Evolutionary conservation across 495 filamentous ascomycete genomes (phyloP).

Genomic region (Penicillium angulare): DNA sequence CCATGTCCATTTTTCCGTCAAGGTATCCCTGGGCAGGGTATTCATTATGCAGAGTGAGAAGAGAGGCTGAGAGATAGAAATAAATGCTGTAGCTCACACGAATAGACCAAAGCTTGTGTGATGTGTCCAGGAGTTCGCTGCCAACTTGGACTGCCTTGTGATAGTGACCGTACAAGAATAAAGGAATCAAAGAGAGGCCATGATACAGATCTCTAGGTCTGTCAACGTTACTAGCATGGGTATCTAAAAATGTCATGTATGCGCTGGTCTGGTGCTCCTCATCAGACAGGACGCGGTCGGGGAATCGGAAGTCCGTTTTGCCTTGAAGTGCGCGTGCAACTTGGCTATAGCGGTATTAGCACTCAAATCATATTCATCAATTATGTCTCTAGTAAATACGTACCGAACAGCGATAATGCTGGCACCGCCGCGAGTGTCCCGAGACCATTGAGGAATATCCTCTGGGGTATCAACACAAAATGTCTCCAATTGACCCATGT

Average conservation of each 20-base stretch:
- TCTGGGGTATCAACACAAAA: slow-evolving; percentile 72
- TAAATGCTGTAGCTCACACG: slow-evolving; percentile 62
- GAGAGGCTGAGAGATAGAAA: slow-evolving; percentile 69
- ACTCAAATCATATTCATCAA: too few species aligned
- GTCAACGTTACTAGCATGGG: slow-evolving; percentile 51
- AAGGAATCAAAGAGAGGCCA: slow-evolving; percentile 64
- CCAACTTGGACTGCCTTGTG: slow-evolving; percentile 67
- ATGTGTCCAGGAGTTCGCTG: slow-evolving; percentile 54
- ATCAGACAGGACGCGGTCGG: slow-evolving; percentile 67
- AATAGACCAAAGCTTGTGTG: slow-evolving; percentile 68
- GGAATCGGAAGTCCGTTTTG: slow-evolving; percentile 61
- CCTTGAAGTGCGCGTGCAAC: slow-evolving; percentile 78
- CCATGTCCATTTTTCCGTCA: slow-evolving; percentile 53
- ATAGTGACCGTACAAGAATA: slow-evolving; percentile 77
- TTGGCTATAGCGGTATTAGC: slow-evolving; percentile 48
- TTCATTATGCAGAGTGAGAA: slow-evolving; percentile 61
- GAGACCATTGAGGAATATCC: slow-evolving; percentile 70
- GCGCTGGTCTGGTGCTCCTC: slow-evolving; percentile 60
- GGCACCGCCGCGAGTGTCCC: slow-evolving; percentile 76
- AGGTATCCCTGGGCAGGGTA: slow-evolving; percentile 48
- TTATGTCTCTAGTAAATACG: slow-evolving; percentile 16
- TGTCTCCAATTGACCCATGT: slow-evolving; percentile 70
- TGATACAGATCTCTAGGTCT: slow-evolving; percentile 70
- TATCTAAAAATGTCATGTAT: slow-evolving; percentile 59
- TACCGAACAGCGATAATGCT: slow-evolving; percentile 61